Evolutionary conservation across 1,139 yeast genomes (phyloP).

Genomic region (Suhomyces anneliseae): DNA sequence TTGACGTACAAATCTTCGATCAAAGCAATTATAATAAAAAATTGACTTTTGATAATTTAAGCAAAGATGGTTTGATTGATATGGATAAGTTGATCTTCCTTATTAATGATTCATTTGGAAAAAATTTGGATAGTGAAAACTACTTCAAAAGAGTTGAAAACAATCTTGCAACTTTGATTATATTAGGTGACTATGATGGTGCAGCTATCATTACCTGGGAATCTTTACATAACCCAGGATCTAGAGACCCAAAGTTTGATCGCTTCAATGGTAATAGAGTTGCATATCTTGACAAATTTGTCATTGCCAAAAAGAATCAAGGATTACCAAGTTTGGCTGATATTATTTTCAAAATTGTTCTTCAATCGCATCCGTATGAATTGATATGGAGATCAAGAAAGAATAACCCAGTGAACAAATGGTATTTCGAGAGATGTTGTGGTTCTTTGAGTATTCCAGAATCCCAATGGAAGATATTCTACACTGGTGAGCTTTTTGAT

Average conservation of each 20-base stretch:
- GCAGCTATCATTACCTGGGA: constrained; percentile 91
- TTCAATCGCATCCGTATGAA: constrained; percentile 68
- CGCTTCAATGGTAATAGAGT: constrained; percentile 22
- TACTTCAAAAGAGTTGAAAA: constrained; percentile 67
- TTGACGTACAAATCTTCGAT: constrained; percentile 56
- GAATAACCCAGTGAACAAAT: constrained; percentile 87
- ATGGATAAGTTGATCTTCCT: constrained; percentile 55
- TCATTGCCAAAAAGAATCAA: constrained; percentile 77
- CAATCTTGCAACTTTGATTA: constrained; percentile 69
- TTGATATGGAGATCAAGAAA: constrained; percentile 87
- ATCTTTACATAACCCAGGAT: constrained; percentile 7
- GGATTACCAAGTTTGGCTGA: constrained; percentile 95
- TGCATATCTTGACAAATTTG: constrained; percentile 89
- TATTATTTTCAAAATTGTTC: constrained; percentile 78
- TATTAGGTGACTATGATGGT: constrained; percentile 95
- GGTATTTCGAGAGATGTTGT: constrained; percentile 92
- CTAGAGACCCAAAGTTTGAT: constrained; percentile 17
- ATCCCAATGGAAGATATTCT: constrained; percentile 68
- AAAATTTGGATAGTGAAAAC: constrained; percentile 58
- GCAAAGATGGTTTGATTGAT: constrained; percentile 52
- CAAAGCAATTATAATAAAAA: constrained; percentile 30
- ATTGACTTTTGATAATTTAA: constrained; percentile 45
- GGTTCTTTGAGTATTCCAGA: constrained; percentile 61
- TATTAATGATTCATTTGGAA: constrained; percentile 79
- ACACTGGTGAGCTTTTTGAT: constrained; percentile 55